These are phyloP conservation scores for Tetracentron sinense DNA, from an alignment of 164 flowering plant species.

Conservation along the genomic window DNA sequence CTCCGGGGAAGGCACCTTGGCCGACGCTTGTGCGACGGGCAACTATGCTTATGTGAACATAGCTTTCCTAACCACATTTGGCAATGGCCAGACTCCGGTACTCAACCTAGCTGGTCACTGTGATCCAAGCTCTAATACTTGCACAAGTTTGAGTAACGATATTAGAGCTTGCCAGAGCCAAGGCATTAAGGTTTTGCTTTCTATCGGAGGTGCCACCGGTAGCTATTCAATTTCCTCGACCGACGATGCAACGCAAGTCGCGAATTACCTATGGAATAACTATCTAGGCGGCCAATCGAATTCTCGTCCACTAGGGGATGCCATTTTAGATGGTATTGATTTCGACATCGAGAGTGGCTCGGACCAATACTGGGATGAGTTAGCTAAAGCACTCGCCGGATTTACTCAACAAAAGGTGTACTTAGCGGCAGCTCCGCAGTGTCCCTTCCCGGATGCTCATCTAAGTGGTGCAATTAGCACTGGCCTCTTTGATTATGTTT, in stretches of 20 bases:
- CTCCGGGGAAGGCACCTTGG: conserved; percentile 12
- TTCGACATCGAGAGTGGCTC: conserved; percentile 17
- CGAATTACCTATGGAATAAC: conserved; percentile 30
- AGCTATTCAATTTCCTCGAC: conserved; percentile 23
- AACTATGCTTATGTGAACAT: conserved; percentile 17
- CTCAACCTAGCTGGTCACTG: conserved; percentile 24
- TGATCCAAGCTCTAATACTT: conserved; percentile 2
- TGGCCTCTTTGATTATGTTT: conserved; percentile 34
- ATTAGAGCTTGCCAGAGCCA: conserved; percentile 15
- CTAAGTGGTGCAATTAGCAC: conserved; percentile 18
- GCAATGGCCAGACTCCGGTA: conserved; percentile 13
- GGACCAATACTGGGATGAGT: conserved; percentile 16
- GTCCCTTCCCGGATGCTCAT: conserved; percentile 23
- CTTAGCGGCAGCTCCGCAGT: conserved; percentile 28
- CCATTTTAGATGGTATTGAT: conserved; percentile 29
- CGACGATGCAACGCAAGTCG: conserved; percentile 19
- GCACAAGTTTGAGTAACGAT: conserved; percentile 10
- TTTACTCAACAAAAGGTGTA: conserved; percentile 17
- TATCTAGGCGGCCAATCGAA: conserved; percentile 25
- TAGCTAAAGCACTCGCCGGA: conserved; percentile 13
- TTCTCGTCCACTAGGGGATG: conserved; percentile 22
- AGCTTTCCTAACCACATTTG: conserved; percentile 20
- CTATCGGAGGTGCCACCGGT: conserved; percentile 24
- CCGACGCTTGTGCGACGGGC: conserved; percentile 18
- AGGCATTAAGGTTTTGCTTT: conserved; percentile 21